Evolutionary conservation across 2,329 filamentous ascomycete genomes (phyloP).

Genomic region (Ophiostoma tasmaniense): DNA sequence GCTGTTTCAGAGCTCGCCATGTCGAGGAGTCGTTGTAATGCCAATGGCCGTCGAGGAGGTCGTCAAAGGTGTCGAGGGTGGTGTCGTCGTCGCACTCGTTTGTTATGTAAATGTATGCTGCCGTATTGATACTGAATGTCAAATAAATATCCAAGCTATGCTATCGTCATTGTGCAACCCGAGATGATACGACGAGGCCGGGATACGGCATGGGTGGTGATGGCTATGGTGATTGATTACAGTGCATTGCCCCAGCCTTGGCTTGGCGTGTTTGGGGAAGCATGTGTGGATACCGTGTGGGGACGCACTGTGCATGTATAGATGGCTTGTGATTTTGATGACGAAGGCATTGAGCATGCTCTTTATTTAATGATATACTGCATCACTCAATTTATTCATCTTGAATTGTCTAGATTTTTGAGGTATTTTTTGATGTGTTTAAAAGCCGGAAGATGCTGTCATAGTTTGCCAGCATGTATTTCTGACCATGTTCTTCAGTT

Average conservation of each 20-base stretch:
- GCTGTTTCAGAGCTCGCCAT: neutral
- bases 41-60: too few species aligned
- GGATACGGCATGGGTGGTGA: neutral
- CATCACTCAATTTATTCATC: neutral
- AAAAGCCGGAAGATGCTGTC: too few species aligned
- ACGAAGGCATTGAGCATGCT: neutral
- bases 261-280: neutral
- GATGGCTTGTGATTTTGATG: neutral
- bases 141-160: neutral
- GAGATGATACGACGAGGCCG: neutral
- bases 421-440: too few species aligned
- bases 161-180: neutral
- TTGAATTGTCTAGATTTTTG: too few species aligned
- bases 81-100: neutral
- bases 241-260: conserved; percentile 2
- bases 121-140: neutral
- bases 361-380: neutral
- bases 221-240: neutral
- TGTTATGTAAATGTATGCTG: neutral
- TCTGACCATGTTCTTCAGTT: too few species aligned
- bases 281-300: neutral
- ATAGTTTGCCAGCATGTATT: too few species aligned
- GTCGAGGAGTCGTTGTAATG: neutral
- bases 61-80: neutral
- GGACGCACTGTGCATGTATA: neutral